Percentiles rank a stretch among this genome's conserved stretches.
These are phyloP conservation scores for Chiua sp. DNA, from an alignment of 1,284 basidiomycete species.

Conservation along the genomic window DNA sequence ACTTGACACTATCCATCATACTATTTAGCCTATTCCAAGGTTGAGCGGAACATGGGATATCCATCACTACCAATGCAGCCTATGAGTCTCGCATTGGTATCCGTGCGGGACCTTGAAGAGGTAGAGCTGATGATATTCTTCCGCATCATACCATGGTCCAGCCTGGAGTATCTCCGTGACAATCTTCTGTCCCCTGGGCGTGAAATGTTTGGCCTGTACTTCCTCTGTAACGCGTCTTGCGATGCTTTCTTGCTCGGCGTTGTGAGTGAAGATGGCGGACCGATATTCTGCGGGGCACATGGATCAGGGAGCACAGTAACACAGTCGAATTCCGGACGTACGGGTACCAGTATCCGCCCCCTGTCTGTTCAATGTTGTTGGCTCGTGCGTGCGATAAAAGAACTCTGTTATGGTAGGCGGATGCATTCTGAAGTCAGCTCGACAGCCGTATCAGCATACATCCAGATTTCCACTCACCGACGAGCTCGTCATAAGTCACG, in stretches of 20 bases:
- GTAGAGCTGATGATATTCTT: slow-evolving; percentile 89
- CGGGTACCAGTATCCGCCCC: slow-evolving; percentile 81
- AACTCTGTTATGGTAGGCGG: no score
- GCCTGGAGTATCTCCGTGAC: slow-evolving; percentile 76
- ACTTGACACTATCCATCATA: no score
- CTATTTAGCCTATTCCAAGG: no score
- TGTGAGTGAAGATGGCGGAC: slow-evolving; percentile 88
- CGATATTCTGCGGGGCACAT: slow-evolving; percentile 75
- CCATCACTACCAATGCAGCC: slow-evolving; percentile 49
- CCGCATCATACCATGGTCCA: slow-evolving; percentile 82
- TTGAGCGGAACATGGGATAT: no score
- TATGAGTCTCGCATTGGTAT: slow-evolving; percentile 63
- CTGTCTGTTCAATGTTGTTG: slow-evolving; percentile 83
- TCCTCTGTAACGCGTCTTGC: slow-evolving; percentile 85
- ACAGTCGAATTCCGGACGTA: slow-evolving; percentile 47
- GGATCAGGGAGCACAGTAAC: slow-evolving; percentile 3
- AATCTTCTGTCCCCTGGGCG: slow-evolving; percentile 77
- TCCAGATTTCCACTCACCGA: slow-evolving; percentile 55
- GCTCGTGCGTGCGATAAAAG: slow-evolving; percentile 95
- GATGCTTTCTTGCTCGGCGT: slow-evolving; percentile 74
- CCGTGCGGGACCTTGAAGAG: slow-evolving; percentile 69
- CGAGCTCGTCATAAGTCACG: slow-evolving; percentile 83
- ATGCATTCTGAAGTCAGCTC: no score
- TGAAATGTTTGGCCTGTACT: slow-evolving; percentile 84
- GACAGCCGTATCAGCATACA: neutral